These are phyloP conservation scores for Triangularia verruculosa DNA, from an alignment of 2,329 filamentous ascomycete genomes.

Conservation along the genomic window DNA sequence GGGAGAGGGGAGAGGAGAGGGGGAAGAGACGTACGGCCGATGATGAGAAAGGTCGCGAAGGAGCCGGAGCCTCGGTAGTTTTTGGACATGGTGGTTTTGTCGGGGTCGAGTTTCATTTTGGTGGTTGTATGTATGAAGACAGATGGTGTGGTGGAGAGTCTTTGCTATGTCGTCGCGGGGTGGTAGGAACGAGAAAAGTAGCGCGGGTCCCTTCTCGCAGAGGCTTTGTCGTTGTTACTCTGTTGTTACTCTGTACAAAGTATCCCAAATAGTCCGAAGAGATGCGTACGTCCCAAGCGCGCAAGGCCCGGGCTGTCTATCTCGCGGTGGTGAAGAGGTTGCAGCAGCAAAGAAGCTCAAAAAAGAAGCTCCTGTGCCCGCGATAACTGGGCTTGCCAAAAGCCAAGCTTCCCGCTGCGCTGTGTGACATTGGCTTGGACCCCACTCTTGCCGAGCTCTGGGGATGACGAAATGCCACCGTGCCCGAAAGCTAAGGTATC, in stretches of 20 bases:
- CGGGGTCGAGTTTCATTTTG: slow-evolving; percentile 20
- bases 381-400: too few relatives aligned
- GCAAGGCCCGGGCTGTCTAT: background rate
- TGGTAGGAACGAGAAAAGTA: too few relatives aligned
- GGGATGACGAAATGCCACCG: slow-evolving; percentile 6
- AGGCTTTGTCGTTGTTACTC: too few relatives aligned
- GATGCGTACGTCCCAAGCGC: background rate
- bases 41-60: slow-evolving; percentile 95
- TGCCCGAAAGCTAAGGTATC: background rate
- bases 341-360: background rate
- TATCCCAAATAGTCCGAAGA: too few relatives aligned
- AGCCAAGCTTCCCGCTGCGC: background rate
- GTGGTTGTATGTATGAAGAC: background rate
- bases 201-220: too few relatives aligned
- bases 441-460: slow-evolving; percentile 1
- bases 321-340: background rate
- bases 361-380: background rate
- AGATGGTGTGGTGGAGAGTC: background rate
- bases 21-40: slow-evolving; percentile 69
- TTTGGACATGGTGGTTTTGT: slow-evolving; percentile 55
- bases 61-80: slow-evolving; percentile 62
- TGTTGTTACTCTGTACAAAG: too few relatives aligned
- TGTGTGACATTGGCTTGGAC: background rate
- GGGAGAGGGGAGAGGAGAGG: slow-evolving; percentile 18
- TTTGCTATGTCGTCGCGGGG: too few relatives aligned